Evolutionary conservation across 2,329 filamentous ascomycete species (phyloP), one percentile per base, ranked within the genome.

Genomic region (Fonsecaea pedrosoi): DNA sequence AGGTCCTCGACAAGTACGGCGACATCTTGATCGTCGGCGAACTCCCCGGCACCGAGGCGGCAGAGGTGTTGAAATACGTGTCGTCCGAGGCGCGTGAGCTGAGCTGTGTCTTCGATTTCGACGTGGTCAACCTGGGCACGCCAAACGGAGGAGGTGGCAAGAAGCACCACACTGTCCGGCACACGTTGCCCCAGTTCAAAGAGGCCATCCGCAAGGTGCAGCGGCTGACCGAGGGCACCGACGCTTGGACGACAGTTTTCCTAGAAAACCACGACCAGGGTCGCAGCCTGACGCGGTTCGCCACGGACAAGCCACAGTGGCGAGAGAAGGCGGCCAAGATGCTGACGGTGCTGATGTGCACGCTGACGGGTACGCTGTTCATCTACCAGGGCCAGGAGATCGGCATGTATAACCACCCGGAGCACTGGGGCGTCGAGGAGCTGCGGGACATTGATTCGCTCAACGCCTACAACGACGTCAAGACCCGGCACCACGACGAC

Each of bases 31-130:
- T 88, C 0, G 86, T 86, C 25, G 86, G 88, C 73, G 88, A 88
- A 85, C 86, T 86, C 1, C 81, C 79, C 48, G 78, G 82, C 1
- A 78, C 78, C 3, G 81, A 82, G 56, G 78, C 79, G 7, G 76
- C 83, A 6, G 83, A 86, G 65, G 81, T 87, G 0, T 72, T 87
- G 5, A 79, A 80, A 13, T 82, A 82, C 6, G 87, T 91, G 2
- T 81, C 81, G 2, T 70, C 71, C 8, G 66, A 68, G 38, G 58
- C 66, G 15, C 81, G 83, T 37, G 87, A 91, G 73, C 77, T 91
- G 54, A 88, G 85, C 75, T 91, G 91, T 88, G 88, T 91, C 40
- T 91, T 92, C 77, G 86, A 90, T 72, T 92, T 92, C 74, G 89
- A 91, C 65, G 80, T 87, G 1, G 83, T 74, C 34, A 65, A 62